Percentiles rank a stretch among this genome's conserved stretches.
These are phyloP conservation scores for Diplosphaera chodatii DNA, from an alignment of 139 green algal genomes.

Conservation along the genomic window DNA sequence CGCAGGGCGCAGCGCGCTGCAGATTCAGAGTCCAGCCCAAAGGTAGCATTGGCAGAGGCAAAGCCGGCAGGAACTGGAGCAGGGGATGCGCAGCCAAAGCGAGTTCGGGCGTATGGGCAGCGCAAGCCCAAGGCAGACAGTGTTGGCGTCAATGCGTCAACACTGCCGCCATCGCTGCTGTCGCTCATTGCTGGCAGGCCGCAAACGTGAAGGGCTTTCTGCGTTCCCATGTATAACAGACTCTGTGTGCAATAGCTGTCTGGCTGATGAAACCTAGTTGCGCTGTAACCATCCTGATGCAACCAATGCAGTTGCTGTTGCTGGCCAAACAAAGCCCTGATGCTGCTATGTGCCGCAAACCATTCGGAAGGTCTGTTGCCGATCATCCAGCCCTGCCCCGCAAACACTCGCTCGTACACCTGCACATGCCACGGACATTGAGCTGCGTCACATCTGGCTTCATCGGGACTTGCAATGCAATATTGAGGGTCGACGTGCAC, in stretches of 20 bases:
- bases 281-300: no score
- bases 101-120: constrained; percentile 50
- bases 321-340: no score
- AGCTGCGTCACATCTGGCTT: no score
- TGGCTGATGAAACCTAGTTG: no score
- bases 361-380: no score
- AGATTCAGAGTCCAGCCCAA: background rate
- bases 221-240: no score
- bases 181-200: constrained; percentile 37
- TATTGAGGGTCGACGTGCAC: no score
- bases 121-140: constrained; percentile 45
- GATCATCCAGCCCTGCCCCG: constrained; percentile 16
- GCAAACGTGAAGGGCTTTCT: background rate
- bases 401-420: constrained; percentile 72
- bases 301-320: no score
- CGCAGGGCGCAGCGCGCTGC: constrained; percentile 25
- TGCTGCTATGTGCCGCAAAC: no score
- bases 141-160: constrained; percentile 21
- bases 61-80: background rate
- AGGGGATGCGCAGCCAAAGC: background rate
- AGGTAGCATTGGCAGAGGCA: background rate
- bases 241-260: no score
- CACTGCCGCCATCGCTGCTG: constrained; percentile 44
- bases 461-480: no score
- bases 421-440: background rate